Percentiles rank a stretch among this genome's conserved stretches.
These are phyloP conservation scores for Calocera cornea DNA, from an alignment of 768 basidiomycete species.

Conservation along the genomic window DNA sequence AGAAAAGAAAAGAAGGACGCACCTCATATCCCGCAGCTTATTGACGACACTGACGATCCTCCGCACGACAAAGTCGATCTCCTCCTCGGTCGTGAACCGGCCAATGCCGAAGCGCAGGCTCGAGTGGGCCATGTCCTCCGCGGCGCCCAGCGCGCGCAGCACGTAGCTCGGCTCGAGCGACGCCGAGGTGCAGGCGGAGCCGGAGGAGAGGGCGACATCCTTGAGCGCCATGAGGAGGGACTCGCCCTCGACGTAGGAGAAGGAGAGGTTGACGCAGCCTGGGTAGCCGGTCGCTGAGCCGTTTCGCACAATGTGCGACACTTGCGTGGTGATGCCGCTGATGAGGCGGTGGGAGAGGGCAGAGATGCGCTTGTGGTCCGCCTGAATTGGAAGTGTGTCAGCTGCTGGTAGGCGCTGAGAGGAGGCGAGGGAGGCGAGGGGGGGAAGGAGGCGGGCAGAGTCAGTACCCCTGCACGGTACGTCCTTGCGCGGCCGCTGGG, in stretches of 20 bases:
- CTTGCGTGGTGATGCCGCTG: slow-evolving; percentile 61
- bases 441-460: slow-evolving; percentile 11
- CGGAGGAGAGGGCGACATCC: slow-evolving; percentile 94
- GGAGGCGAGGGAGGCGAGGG: background rate
- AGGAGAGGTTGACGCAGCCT: slow-evolving; percentile 90
- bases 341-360: slow-evolving; percentile 70
- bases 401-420: too few relatives aligned
- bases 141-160: slow-evolving; percentile 86
- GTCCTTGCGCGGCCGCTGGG: slow-evolving; percentile 46
- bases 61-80: slow-evolving; percentile 85
- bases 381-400: slow-evolving; percentile 31
- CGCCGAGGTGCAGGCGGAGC: slow-evolving; percentile 96
- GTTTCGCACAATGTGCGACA: slow-evolving; percentile 87
- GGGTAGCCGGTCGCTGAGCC: slow-evolving; percentile 86
- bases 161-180: slow-evolving; percentile 98
- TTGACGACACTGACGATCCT: slow-evolving; percentile 81
- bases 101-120: slow-evolving; percentile 95
- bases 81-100: slow-evolving; percentile 93
- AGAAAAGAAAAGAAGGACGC: too few relatives aligned
- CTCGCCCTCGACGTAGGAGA: slow-evolving; percentile 94
- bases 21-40: slow-evolving; percentile 81
- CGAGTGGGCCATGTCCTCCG: slow-evolving; percentile 98
- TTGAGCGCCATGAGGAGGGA: slow-evolving; percentile 96
- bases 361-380: slow-evolving; percentile 64
- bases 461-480: slow-evolving; percentile 92